Evolutionary conservation across 305 asterid genomes (phyloP), one percentile per base, ranked within the genome.

Genomic region (Caryopteris hybrid): DNA sequence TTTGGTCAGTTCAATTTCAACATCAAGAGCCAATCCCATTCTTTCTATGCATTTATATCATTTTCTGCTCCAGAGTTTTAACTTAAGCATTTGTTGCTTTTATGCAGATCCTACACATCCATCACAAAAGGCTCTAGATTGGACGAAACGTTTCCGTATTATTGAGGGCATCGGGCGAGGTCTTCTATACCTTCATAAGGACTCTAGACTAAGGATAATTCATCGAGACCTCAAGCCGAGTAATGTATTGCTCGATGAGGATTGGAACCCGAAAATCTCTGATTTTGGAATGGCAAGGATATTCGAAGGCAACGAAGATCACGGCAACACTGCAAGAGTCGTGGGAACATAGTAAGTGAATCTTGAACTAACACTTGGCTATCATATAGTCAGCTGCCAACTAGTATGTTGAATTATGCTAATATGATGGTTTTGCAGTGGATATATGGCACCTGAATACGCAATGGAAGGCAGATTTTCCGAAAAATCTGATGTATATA

Each of bases 201-300:
- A 82, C 74, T 85, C 90, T 2, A 80, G 81, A 25, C 50, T 83
- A 8, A 71, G 66, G 61, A 81, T 81, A 45, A 74, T 82, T 46
- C 80, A 82, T 17, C 71, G 81, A 1, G 84, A 83, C 54, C 77
- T 79, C 23, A 77, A 79, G 60, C 78, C 81, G 6, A 79, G 87
- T 25, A 83, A 83, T 0, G 77, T 83, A 5, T 20, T 77, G 36
- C 76, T 79, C 2, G 87, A 83, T 31, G 66, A 74, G 29, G 78
- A 85, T n/a, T 83, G 83, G 80, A 80, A 78, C 58, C 85, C 91
- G 6, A 85, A 85, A 71, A 83, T 85, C 36, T 85, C 88, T 2
- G 91, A 85, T 57, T 85, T 85, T 54, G 91, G 86, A 7, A 80
- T 83, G 83, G 88, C 86, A 18, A 76, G 84, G 69, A 78, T 85